phyloP scores from a whole-genome alignment of 140 eudicot species.

The Anethum foeniculum region DNA sequence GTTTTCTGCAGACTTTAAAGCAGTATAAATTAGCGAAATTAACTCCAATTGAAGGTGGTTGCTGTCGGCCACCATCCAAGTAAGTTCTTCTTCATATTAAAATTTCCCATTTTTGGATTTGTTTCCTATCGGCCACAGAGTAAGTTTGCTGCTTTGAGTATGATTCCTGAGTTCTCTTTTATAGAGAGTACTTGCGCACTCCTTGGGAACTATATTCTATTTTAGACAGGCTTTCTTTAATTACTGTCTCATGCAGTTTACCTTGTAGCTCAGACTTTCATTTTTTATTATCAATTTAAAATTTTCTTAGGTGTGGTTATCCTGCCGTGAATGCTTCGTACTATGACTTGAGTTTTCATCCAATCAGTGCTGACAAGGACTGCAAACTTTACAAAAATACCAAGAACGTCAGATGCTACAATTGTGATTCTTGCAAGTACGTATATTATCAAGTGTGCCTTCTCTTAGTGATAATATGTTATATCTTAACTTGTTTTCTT shows the following conservation, averaged over 20 bases:
- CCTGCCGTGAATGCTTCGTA: slow-evolving; percentile 79
- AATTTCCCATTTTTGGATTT: not conserved
- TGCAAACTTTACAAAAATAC: slow-evolving; percentile 76
- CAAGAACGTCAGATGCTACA: slow-evolving; percentile 63
- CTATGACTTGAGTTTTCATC: slow-evolving; percentile 80
- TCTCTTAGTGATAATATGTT: not conserved
- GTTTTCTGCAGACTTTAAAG: slow-evolving; percentile 50
- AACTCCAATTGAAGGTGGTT: slow-evolving; percentile 85
- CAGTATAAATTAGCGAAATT: slow-evolving; percentile 54
- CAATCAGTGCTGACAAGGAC: slow-evolving; percentile 63
- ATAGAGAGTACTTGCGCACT: not conserved
- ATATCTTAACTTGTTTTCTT: not conserved
- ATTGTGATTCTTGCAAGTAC: slow-evolving; percentile 95
- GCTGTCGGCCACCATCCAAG: slow-evolving; percentile 95
- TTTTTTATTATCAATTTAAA: not conserved
- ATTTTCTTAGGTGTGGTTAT: slow-evolving; percentile 69
- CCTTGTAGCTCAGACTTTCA: not conserved
- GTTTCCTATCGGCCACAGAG: no score
- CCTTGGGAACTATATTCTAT: not conserved
- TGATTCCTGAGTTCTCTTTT: not conserved
- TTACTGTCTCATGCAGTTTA: not conserved
- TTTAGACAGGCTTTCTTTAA: not conserved
- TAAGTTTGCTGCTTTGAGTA: not conserved
- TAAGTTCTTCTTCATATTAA: slow-evolving; percentile 22
- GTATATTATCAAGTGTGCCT: slow-evolving; percentile 7